Evolutionary conservation across 2,329 filamentous ascomycete genomes (phyloP).

Genomic region (Paecilomyces variotii): DNA sequence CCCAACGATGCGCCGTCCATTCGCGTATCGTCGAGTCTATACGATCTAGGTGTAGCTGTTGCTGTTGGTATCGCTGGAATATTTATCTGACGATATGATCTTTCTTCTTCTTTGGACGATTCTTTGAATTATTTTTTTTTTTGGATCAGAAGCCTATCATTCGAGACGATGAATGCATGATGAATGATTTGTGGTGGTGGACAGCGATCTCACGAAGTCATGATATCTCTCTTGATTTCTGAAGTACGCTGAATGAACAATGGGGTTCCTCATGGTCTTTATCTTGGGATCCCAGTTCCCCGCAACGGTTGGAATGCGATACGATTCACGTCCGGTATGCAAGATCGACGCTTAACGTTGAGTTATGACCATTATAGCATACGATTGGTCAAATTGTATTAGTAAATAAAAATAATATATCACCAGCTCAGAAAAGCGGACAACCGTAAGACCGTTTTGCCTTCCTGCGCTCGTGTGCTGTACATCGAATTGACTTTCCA

Average conservation of each 20-base stretch:
- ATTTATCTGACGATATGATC: conserved; percentile 25
- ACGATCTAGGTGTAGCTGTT: conserved; percentile 35
- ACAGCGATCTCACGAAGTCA: background rate
- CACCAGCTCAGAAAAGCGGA: no score
- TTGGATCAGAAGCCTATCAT: background rate
- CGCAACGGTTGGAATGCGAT: background rate
- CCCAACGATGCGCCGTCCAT: conserved; percentile 14
- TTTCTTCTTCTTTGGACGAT: background rate
- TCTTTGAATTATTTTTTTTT: background rate
- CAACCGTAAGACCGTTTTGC: no score
- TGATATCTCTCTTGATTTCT: background rate
- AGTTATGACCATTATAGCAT: background rate
- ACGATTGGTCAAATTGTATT: background rate
- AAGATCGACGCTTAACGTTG: background rate
- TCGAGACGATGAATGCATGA: background rate
- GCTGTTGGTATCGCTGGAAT: conserved; percentile 40
- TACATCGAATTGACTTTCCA: no score
- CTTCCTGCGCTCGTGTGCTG: no score
- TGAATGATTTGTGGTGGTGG: background rate
- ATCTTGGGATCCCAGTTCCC: background rate
- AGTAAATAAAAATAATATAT: background rate
- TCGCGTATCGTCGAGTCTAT: conserved; percentile 28
- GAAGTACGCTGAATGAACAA: background rate
- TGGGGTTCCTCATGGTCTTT: background rate
- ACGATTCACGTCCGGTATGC: background rate